Base-by-base conservation (phyloP, 176 grass and related monocot genomes). In the Musa troglodytarum region DNA sequence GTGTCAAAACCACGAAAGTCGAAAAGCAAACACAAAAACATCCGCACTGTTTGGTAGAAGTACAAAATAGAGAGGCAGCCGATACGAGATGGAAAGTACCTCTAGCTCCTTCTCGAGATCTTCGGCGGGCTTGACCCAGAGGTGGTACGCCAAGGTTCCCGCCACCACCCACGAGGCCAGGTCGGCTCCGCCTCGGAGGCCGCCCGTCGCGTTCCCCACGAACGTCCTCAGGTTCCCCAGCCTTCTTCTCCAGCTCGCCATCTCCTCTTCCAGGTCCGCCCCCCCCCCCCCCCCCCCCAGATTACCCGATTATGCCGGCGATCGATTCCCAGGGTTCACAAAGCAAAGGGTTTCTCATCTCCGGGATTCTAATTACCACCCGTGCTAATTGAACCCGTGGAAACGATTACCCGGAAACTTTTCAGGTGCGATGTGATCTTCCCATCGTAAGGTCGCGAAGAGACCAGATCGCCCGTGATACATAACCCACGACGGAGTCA, bases 61-160 rank as follows among this genome's bases (percentile, higher is more conserved):
- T 34, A 2, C 29, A 34, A 3, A 34, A 34, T 34, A 34, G 29
- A 3, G 29, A 34, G 29, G 29, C 29, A 34, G 29, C 29, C 29
- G 29, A 34, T 34, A 34, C 29, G 3, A 15, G 16, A 52, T 6
- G 7, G 22, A 7, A 19, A 54, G 51, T 57, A 98, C 95, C 90
- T 99, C 84, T 81, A 86, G 86, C 83, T 99, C 88, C 90, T 81
- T 94, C 79, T 83, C 83, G 78, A 89, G 90, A 64, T 94, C 22
- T 21, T 81, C 79, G n/a, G 84, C 84, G 21, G 95, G 95, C 76
- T 79, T 86, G 69, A 99, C 84, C 95, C 90, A 99, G 84, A 99
- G 95, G 90, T 87, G 92, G 84, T 99, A 94, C 78, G 95, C 95
- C 68, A 99, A 86, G 76, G 86, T 83, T 16, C 90, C 95, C 58